Conservation (phyloP, 1,139 yeast species). For the Hansenula lynferdii region DNA sequence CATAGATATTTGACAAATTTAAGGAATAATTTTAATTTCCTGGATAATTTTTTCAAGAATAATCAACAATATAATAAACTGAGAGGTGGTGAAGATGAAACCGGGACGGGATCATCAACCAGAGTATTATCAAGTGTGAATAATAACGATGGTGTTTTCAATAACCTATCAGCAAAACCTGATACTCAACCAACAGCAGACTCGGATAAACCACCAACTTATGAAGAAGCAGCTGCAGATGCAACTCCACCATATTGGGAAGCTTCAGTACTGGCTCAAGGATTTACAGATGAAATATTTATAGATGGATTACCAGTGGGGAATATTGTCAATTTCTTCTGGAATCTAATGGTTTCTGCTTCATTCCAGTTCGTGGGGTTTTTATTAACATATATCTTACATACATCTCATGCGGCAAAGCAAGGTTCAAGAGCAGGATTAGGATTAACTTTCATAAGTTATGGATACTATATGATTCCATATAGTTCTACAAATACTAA, state of each 20-base stretch:
- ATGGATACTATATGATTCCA: conserved; percentile 73
- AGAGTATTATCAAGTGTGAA: conserved; percentile 41
- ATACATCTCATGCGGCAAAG: conserved; percentile 96
- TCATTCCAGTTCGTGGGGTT: conserved; percentile 95
- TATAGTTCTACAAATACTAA: conserved; percentile 7
- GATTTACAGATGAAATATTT: conserved; percentile 81
- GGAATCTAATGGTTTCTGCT: conserved; percentile 86
- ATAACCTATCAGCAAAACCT: conserved; percentile 85
- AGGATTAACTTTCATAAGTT: conserved; percentile 77
- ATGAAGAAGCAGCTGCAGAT: conserved; percentile 94
- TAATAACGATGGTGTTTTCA: conserved; percentile 82
- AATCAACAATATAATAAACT: not conserved
- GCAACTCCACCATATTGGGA: conserved; percentile 98
- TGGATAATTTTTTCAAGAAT: conserved; percentile 29
- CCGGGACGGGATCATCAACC: not conserved
- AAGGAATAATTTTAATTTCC: conserved; percentile 27
- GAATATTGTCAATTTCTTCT: conserved; percentile 73
- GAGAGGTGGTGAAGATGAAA: not conserved
- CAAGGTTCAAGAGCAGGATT: conserved; percentile 94
- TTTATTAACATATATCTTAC: conserved; percentile 80
- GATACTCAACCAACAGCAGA: conserved; percentile 39
- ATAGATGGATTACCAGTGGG: conserved; percentile 99
- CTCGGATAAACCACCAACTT: conserved; percentile 75
- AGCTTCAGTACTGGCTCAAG: conserved; percentile 77
- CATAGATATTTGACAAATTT: conserved; percentile 8